phyloP scores from a whole-genome alignment of 1,284 basidiomycete genomes.

The Rhodotorula sp. region DNA sequence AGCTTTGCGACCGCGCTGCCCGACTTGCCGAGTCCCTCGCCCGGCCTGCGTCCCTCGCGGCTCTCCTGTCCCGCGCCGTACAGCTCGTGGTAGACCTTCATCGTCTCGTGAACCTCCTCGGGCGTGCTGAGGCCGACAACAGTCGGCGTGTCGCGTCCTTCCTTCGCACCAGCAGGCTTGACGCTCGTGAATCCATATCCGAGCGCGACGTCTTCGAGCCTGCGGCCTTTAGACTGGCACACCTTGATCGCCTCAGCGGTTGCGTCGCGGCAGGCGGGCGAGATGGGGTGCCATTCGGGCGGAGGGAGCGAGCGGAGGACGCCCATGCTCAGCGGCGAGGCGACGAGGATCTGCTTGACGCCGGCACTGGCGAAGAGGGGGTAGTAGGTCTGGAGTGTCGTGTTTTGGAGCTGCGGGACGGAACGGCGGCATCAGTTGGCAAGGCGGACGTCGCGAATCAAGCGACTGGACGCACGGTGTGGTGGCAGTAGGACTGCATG shows the following conservation, averaged over 20 bases:
- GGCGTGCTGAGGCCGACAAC: slow-evolving; percentile 63
- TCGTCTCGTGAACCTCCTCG: slow-evolving; percentile 38
- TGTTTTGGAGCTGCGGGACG: slow-evolving; percentile 62
- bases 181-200: slow-evolving; percentile 65
- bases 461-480: slow-evolving; percentile 52
- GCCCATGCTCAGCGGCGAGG: slow-evolving; percentile 90
- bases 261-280: slow-evolving; percentile 56
- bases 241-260: slow-evolving; percentile 36
- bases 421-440: too few species aligned
- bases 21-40: slow-evolving; percentile 21
- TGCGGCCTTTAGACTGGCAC: slow-evolving; percentile 22
- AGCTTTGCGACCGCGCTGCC: slow-evolving; percentile 1
- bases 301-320: slow-evolving; percentile 65
- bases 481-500: slow-evolving; percentile 81
- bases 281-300: slow-evolving; percentile 84
- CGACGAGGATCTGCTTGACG: slow-evolving; percentile 72
- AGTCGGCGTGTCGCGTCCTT: slow-evolving; percentile 50
- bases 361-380: slow-evolving; percentile 60
- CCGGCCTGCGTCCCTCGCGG: slow-evolving; percentile 23
- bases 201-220: slow-evolving; percentile 66
- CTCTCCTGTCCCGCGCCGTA: slow-evolving; percentile 16
- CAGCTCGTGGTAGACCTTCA: slow-evolving; percentile 32
- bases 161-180: slow-evolving; percentile 44
- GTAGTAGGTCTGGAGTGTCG: slow-evolving; percentile 63
- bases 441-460: too few species aligned